These are phyloP conservation scores for Heliosperma pusillum DNA, from an alignment of 148 eudicot genomes.

Conservation along the genomic window DNA sequence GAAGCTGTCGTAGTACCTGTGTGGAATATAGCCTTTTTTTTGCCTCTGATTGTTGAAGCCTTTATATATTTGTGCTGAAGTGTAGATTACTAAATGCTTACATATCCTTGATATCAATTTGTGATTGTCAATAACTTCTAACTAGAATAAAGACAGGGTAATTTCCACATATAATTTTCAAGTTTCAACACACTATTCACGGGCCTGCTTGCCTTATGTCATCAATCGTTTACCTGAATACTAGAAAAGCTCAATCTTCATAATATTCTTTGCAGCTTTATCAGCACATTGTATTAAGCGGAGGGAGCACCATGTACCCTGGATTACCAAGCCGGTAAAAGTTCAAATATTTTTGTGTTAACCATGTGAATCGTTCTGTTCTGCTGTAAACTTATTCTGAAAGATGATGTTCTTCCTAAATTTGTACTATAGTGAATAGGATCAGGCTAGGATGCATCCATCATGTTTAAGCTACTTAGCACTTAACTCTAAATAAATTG, in stretches of 20 bases:
- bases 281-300: constrained; percentile 94
- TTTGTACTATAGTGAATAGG: background rate
- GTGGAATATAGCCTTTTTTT: background rate
- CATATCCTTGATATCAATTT: background rate
- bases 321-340: constrained; percentile 97
- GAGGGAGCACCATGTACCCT: constrained; percentile 99
- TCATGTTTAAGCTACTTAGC: background rate
- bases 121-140: background rate
- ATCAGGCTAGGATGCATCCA: background rate
- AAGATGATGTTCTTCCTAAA: background rate
- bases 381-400: background rate
- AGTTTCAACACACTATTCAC: background rate
- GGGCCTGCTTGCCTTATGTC: background rate
- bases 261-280: constrained; percentile 72
- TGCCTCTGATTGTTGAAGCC: background rate
- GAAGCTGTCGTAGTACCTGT: background rate
- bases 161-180: background rate
- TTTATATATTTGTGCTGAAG: background rate
- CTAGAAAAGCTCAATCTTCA: constrained; percentile 12
- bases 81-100: background rate
- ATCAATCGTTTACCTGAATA: background rate
- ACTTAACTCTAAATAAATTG: background rate
- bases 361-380: background rate
- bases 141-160: background rate
- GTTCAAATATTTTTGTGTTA: background rate